These are phyloP conservation scores for Wickerhamiella pararugosa DNA, from an alignment of 1,139 yeast genomes.

Conservation along the genomic window DNA sequence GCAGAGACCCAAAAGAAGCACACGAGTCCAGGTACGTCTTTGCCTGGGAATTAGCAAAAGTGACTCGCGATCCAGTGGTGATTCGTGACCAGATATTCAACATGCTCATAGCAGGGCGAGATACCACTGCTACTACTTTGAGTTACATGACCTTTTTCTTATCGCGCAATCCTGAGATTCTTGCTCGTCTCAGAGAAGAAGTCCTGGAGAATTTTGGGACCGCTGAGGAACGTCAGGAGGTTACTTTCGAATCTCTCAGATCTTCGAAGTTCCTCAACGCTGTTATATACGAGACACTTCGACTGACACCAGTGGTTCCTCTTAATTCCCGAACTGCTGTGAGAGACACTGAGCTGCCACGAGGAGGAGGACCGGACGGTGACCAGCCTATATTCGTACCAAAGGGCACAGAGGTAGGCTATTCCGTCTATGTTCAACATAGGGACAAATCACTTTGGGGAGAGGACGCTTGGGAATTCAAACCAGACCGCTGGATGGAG, in stretches of 20 bases:
- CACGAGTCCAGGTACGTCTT: slow-evolving; percentile 27
- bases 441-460: slow-evolving; percentile 34
- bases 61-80: slow-evolving; percentile 32
- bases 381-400: slow-evolving; percentile 15
- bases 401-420: slow-evolving; percentile 16
- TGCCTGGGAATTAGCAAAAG: slow-evolving; percentile 34
- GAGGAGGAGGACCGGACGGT: slow-evolving; percentile 24
- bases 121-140: slow-evolving; percentile 42
- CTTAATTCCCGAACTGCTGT: slow-evolving; percentile 36
- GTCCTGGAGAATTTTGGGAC: slow-evolving; percentile 20
- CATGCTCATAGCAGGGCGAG: slow-evolving; percentile 37
- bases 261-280: slow-evolving; percentile 35
- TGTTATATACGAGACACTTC: slow-evolving; percentile 36
- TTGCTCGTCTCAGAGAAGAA: slow-evolving; percentile 17
- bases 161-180: slow-evolving; percentile 31
- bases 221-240: slow-evolving; percentile 9
- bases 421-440: slow-evolving; percentile 25
- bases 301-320: slow-evolving; percentile 45
- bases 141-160: slow-evolving; percentile 35
- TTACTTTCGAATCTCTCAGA: slow-evolving; percentile 37
- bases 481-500: slow-evolving; percentile 38
- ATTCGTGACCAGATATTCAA: slow-evolving; percentile 37
- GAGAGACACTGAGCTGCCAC: slow-evolving; percentile 21
- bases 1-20: slow-evolving; percentile 16
- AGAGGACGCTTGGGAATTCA: slow-evolving; percentile 32